phyloP scores from a whole-genome alignment of 805 yeast species.

The Saturnispora bothae region DNA sequence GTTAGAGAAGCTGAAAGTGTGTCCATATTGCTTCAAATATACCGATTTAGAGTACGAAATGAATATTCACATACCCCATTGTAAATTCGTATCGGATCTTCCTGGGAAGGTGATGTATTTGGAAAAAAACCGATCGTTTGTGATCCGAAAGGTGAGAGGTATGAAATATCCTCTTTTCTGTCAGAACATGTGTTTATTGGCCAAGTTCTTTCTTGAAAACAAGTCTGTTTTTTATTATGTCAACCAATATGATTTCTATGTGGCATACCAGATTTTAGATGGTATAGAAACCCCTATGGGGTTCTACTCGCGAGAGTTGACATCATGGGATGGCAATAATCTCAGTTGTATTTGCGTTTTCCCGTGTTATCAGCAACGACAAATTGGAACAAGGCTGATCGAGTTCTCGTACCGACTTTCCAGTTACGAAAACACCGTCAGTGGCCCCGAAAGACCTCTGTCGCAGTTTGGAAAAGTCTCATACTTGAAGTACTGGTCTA shows the following conservation, averaged over 20 bases:
- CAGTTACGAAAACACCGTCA: slow-evolving; percentile 45
- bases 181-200: slow-evolving; percentile 75
- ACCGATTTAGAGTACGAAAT: slow-evolving; percentile 38
- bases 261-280: slow-evolving; percentile 45
- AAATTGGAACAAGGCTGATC: slow-evolving; percentile 69
- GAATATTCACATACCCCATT: slow-evolving; percentile 38
- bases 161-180: slow-evolving; percentile 54
- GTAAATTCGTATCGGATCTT: slow-evolving; percentile 28
- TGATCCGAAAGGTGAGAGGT: slow-evolving; percentile 63
- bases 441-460: slow-evolving; percentile 91
- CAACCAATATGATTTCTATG: slow-evolving; percentile 70
- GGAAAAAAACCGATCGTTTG: slow-evolving; percentile 36
- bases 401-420: slow-evolving; percentile 78
- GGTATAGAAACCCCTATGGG: slow-evolving; percentile 59
- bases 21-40: slow-evolving; percentile 81
- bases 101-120: slow-evolving; percentile 64
- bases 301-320: slow-evolving; percentile 78
- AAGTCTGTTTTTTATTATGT: slow-evolving; percentile 79
- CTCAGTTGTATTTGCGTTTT: slow-evolving; percentile 84
- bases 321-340: slow-evolving; percentile 73
- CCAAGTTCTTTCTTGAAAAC: slow-evolving; percentile 79
- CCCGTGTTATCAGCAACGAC: slow-evolving; percentile 81
- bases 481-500: slow-evolving; percentile 70
- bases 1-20: slow-evolving; percentile 57
- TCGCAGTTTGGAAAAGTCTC: slow-evolving; percentile 71